A percentile compares a stretch with the other conserved stretches of the same genome.
Conservation (phyloP, 1,139 yeast species). For the Saccharomyces uvarum region DNA sequence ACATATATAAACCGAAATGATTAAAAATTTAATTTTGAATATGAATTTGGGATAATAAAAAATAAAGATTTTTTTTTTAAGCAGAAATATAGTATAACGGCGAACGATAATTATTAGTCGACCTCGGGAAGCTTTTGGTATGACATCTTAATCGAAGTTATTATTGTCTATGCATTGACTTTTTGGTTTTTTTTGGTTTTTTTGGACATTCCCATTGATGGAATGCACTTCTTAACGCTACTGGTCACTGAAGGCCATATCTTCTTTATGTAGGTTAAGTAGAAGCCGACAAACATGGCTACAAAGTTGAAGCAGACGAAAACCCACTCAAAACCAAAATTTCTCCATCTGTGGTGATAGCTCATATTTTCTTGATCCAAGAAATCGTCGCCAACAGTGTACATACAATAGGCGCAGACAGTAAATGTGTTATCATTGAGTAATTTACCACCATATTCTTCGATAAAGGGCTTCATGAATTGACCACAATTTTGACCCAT, state of each 20-base stretch:
- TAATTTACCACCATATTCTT: constrained; percentile 34
- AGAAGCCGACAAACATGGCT: constrained; percentile 39
- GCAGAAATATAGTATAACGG: not conserved
- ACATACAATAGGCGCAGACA: constrained; percentile 38
- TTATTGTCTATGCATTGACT: not conserved
- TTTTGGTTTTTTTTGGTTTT: not conserved
- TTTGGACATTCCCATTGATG: constrained; percentile 3
- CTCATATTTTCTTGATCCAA: constrained; percentile 38
- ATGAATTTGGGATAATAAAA: not conserved
- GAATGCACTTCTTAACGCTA: constrained; percentile 8
- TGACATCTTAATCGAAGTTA: not conserved
- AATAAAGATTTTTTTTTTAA: not conserved
- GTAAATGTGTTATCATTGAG: constrained; percentile 30
- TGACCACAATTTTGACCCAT: constrained; percentile 48
- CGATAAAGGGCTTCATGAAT: constrained; percentile 35
- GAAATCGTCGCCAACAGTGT: constrained; percentile 34
- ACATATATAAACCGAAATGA: not conserved
- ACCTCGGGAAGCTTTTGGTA: not conserved
- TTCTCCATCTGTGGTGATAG: constrained; percentile 47
- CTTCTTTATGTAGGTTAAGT: constrained; percentile 27
- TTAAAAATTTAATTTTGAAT: not conserved
- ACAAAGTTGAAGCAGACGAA: constrained; percentile 40
- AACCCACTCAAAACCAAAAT: constrained; percentile 47
- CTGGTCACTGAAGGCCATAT: constrained; percentile 20
- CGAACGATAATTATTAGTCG: not conserved